phyloP scores from a whole-genome alignment of 768 basidiomycete species.

The Boletus insuetus region DNA sequence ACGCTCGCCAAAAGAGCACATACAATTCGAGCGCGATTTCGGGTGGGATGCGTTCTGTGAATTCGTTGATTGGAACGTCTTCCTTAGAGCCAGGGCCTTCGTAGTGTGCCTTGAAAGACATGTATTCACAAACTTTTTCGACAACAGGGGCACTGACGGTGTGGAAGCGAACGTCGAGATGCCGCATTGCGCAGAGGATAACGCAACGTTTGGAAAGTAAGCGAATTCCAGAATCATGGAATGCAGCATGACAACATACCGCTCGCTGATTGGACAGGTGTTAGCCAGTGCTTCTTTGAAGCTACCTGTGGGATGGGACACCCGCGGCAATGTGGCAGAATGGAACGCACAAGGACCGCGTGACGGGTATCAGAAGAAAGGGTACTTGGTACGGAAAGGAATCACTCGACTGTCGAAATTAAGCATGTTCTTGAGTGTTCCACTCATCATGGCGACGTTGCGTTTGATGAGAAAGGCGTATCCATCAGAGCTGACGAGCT shows the following conservation, averaged over 20 bases:
- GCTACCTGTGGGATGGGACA: slow-evolving; percentile 44
- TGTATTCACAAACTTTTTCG: slow-evolving; percentile 88
- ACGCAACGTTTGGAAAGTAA: background rate
- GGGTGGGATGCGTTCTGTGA: slow-evolving; percentile 77
- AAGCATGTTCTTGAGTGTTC: slow-evolving; percentile 79
- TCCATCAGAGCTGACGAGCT: slow-evolving; percentile 74
- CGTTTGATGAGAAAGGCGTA: slow-evolving; percentile 77
- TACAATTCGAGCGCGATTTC: slow-evolving; percentile 90
- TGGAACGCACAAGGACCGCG: slow-evolving; percentile 5
- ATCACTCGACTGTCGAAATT: slow-evolving; percentile 58
- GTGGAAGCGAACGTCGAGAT: background rate
- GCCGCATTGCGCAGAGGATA: background rate
- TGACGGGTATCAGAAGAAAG: slow-evolving; percentile 10
- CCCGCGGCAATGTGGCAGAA: slow-evolving; percentile 7
- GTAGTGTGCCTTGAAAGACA: slow-evolving; percentile 80
- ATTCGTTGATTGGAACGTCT: slow-evolving; percentile 73
- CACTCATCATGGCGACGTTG: slow-evolving; percentile 73
- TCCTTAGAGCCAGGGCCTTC: slow-evolving; percentile 68
- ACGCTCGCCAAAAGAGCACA: slow-evolving; percentile 32
- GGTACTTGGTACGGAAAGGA: slow-evolving; percentile 4
- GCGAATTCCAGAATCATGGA: background rate
- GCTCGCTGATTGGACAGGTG: slow-evolving; percentile 65
- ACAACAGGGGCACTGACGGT: slow-evolving; percentile 59
- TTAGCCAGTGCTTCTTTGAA: slow-evolving; percentile 75
- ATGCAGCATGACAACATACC: slow-evolving; percentile 43